Percentiles rank a stretch among this genome's conserved stretches.
Evolutionary conservation across 106 monocot species (phyloP).

Genomic region (Dendrobium officinale): DNA sequence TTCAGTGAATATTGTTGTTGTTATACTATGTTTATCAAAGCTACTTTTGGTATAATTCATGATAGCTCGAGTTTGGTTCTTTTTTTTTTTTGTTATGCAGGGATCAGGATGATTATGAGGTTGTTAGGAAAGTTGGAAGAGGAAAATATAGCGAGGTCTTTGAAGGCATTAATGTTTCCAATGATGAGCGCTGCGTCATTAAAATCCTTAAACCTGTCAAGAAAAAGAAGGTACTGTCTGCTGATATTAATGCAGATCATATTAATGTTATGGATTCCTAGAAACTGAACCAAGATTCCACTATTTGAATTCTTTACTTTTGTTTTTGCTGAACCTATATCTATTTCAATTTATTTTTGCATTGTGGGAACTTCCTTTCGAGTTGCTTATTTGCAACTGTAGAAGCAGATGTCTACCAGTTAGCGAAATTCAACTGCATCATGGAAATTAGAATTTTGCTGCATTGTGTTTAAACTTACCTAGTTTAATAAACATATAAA

Average conservation of each 20-base stretch:
- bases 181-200: slow-evolving; percentile 52
- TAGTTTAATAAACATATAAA: no score
- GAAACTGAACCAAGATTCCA: not conserved
- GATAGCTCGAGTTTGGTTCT: not conserved
- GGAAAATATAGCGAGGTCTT: slow-evolving; percentile 84
- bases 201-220: slow-evolving; percentile 82
- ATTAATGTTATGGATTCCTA: no score
- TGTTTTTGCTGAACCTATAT: not conserved
- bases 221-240: slow-evolving; percentile 58
- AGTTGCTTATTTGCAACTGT: no score
- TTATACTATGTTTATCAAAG: no score
- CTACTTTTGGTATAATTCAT: no score
- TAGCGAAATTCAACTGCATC: no score
- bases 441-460: no score
- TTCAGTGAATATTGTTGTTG: no score
- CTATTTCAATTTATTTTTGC: not conserved
- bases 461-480: no score
- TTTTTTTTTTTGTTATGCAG: slow-evolving; percentile 14
- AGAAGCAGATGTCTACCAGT: no score
- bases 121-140: slow-evolving; percentile 73
- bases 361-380: not conserved
- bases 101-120: slow-evolving; percentile 80
- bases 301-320: not conserved
- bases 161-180: slow-evolving; percentile 51
- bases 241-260: no score